Conservation (phyloP, 139 green algal species). For the Tetratostichococcus sp. region DNA sequence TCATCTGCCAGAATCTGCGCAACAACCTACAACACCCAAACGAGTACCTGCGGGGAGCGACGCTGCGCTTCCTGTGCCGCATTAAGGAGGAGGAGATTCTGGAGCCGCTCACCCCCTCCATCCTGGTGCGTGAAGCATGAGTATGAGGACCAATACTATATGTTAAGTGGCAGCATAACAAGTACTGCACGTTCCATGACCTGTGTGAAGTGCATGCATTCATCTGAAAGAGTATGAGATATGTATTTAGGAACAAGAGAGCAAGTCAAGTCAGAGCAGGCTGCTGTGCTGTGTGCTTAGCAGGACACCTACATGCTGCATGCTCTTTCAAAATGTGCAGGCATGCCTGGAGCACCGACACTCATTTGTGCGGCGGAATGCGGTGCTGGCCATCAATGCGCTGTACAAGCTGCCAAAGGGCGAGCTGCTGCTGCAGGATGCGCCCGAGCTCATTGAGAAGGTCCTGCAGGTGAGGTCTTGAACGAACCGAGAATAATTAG, state of each 20-base stretch:
- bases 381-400: constrained; percentile 88
- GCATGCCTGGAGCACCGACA: constrained; percentile 91
- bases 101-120: constrained; percentile 92
- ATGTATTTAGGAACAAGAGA: no score
- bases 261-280: no score
- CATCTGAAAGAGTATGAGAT: no score
- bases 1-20: constrained; percentile 99
- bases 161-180: no score
- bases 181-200: no score
- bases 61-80: constrained; percentile 94
- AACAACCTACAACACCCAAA: constrained; percentile 99
- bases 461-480: constrained; percentile 33
- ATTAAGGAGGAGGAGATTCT: constrained; percentile 96
- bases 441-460: constrained; percentile 90
- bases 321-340: no score
- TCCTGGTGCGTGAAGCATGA: constrained; percentile 39
- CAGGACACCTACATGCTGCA: no score
- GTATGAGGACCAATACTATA: no score
- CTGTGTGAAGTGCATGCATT: no score
- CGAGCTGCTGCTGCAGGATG: constrained; percentile 87
- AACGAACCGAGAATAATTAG: no score
- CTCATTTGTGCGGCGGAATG: constrained; percentile 91
- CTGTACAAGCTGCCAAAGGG: constrained; percentile 93
- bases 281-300: no score
- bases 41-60: constrained; percentile 95